Percentiles rank a stretch among this genome's conserved stretches.
phyloP scores from a whole-genome alignment of 1,139 yeast species.

The Wickerhamomyces sp. region DNA sequence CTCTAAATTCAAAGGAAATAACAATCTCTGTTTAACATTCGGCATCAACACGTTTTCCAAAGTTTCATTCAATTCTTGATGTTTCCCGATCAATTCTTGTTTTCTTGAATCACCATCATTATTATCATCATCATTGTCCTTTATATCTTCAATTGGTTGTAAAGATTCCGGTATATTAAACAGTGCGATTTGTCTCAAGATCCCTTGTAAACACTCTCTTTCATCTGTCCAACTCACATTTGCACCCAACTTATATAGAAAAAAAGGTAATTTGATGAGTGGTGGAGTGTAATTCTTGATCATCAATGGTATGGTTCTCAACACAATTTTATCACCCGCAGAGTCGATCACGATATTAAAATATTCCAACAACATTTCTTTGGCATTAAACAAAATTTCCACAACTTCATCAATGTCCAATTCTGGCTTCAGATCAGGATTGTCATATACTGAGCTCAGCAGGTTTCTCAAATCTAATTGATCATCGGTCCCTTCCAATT shows the following conservation, averaged over 20 bases:
- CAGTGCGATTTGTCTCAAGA: slow-evolving; percentile 64
- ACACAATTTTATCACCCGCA: slow-evolving; percentile 27
- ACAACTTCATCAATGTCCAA: slow-evolving; percentile 25
- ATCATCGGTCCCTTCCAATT: slow-evolving; percentile 26
- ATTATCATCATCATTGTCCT: slow-evolving; percentile 22
- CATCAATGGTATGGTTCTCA: slow-evolving; percentile 62
- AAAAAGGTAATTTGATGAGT: slow-evolving; percentile 57
- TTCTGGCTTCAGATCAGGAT: slow-evolving; percentile 8
- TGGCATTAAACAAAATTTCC: slow-evolving; percentile 39
- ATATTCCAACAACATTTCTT: slow-evolving; percentile 78
- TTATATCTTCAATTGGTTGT: too few relatives aligned
- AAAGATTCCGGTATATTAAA: slow-evolving; percentile 67
- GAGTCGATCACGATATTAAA: slow-evolving; percentile 47
- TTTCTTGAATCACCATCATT: slow-evolving; percentile 19
- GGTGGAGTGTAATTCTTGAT: slow-evolving; percentile 60
- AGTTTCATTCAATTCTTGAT: slow-evolving; percentile 25
- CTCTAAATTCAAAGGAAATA: slow-evolving; percentile 54
- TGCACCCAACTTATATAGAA: slow-evolving; percentile 57
- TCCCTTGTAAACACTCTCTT: slow-evolving; percentile 55
- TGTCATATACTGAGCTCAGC: slow-evolving; percentile 6
- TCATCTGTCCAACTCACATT: slow-evolving; percentile 65
- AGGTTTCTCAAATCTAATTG: slow-evolving; percentile 18
- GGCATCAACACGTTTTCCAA: slow-evolving; percentile 68
- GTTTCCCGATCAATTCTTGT: slow-evolving; percentile 14
- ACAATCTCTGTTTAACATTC: slow-evolving; percentile 50